Base-by-base conservation (phyloP, 164 flowering plant species). In the Vitis amurensis region DNA sequence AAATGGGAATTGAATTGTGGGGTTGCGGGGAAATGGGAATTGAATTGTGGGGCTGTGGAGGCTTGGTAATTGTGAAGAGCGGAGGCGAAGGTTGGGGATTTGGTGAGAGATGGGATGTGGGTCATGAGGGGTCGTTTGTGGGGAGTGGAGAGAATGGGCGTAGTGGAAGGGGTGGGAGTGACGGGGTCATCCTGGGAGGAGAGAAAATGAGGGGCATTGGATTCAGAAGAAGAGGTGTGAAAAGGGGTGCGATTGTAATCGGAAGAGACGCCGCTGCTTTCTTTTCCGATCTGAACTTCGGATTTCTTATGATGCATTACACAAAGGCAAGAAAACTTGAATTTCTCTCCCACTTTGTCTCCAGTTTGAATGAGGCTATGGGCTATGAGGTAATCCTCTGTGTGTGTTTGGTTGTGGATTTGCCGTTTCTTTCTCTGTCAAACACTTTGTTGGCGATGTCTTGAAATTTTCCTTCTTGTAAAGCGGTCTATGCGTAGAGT, bases 231-330 rank as follows among this genome's bases (percentile, higher is more conserved):
- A 11, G 55, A 59, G 14, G 63, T 19, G 67, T 13, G 15, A 29
- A 76, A 70, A 51, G 74, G 81, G 17, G 70, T 61, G 5, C 80
- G 83, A 63, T 79, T 82, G 83, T 77, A 84, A 80, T 86, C 89
- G 87, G 87, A 86, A 86, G 89, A 86, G 86, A 86, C 80, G 84
- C 89, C 89, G 69, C 66, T 80, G 89, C 87, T 86, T 79, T 86
- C 89, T 84, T 82, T 86, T 84, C 87, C 89, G 87, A 84, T 86
- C 84, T 86, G 89, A 66, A 77, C 79, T 77, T 86, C 89, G 12
- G 87, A 86, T 82, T 83, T 86, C 84, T 86, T 86, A 77, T 86
- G 87, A 86, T 86, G 89, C 89, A 86, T 86, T 73, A 82, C 77
- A 68, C 74, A 64, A 0, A 17, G 47, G 16, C 23, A 48, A 6